Evolutionary conservation across 176 grass and related monocot genomes (phyloP), one percentile per base, ranked within the genome.

Genomic region (Elymus sibiricus): DNA sequence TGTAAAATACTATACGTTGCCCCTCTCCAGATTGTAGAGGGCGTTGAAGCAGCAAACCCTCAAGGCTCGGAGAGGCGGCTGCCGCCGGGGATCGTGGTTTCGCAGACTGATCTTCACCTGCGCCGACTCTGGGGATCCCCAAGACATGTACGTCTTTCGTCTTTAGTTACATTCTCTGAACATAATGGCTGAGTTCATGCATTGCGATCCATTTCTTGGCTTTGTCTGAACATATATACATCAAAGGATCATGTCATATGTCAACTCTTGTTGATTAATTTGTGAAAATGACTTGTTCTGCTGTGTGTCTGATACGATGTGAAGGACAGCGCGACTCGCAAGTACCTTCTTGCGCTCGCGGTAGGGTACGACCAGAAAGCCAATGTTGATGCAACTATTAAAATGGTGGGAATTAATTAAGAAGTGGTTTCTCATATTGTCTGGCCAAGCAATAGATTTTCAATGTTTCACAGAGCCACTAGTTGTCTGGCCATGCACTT

Each of bases 81-180:
- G 75, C 86, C 92, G 1, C 86, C 92, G 0, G 79, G 82, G 2
- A 92, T 94, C 58, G 43, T 92, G 3, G 87, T 60, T 1, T 4
- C 11, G 56, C 84, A 94, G 46, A 83, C 93, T 21, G 93, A 94
- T 64, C 67, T 90, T 78, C 88, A 90, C 60, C 56, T 78, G 8
- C 87, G 90, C 17, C 80, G 87, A 37, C 84, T 90, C 13, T 92
- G 93, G 93, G 90, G 93, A 64, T 43, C 87, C 6, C 87, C 90
- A 31, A 63, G 24, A 21, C 77, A 92, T 71, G 90, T 92, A 4
- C 13, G 44, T 4, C 44, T 47, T 15, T 13, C 13, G 1, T 15
- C 44, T 47, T 47, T 13, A 47, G 13, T 47, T 14, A 47, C 44
- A 11, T 4, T 4, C 0, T 47, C 0, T 13, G 13, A 15, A 47